Evolutionary conservation across 495 filamentous ascomycete species (phyloP), one percentile per base, ranked within the genome.

Genomic region (Aspergillus mulundensis): DNA sequence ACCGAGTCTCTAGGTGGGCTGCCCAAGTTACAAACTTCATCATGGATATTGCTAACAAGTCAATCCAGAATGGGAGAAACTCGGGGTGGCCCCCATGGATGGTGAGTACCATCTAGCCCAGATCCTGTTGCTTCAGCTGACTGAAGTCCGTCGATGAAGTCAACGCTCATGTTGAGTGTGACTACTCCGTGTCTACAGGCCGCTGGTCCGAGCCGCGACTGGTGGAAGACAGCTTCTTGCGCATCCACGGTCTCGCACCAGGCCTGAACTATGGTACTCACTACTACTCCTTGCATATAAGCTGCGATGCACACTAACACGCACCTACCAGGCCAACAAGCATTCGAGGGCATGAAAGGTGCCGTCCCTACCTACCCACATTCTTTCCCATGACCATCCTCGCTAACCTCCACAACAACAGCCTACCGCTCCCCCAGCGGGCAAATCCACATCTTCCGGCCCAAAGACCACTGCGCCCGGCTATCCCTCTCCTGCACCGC

Each of bases 211-310:
- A 36, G 12, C 32, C 32, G 8, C 8, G 7, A 2, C 74, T 79
- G 58, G 70, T 78, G 20, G 20, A 61, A n/a, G 70, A 75, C 60
- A 73, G 72, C 1, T 73, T 66, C 57, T 56, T 80, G 0, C 63
- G 62, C 1, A 61, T 77, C 36, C 71, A 75, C 50, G 77, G 75
- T 46, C 68, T 80, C 11, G 64, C 71, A 18, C 72, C 77, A 2
- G 74, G 60, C 24, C 62, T 80, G 7, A 78, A 78, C 63, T 80
- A 78, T 61, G 56, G 60, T 51, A 21, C n/a, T n/a, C n/a, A n/a
- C n/a, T n/a, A n/a, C n/a, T n/a, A n/a, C n/a, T n/a, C n/a, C n/a
- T n/a, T n/a, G n/a, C n/a, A n/a, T n/a, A n/a, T n/a, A n/a, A n/a
- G n/a, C n/a, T n/a, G n/a, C n/a, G n/a, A n/a, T n/a, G n/a, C n/a